A percentile compares a stretch with the other conserved stretches of the same genome.
phyloP scores from a whole-genome alignment of 1,284 basidiomycete genomes.

The Sphagnurus paluster region DNA sequence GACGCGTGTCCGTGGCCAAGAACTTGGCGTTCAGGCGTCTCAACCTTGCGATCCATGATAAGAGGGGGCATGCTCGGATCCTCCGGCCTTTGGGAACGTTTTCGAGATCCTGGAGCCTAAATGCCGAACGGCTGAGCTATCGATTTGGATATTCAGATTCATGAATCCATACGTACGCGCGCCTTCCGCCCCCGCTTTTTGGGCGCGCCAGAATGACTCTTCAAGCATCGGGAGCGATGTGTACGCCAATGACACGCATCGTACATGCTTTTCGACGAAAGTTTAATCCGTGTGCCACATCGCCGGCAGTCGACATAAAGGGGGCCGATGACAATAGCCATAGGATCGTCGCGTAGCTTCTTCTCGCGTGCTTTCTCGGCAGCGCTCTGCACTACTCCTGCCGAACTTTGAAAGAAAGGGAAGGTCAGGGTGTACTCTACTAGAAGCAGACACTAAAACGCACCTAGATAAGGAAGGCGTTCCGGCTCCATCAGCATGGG shows the following conservation, averaged over 20 bases:
- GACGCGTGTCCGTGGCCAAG: conserved; percentile 9
- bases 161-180: conserved; percentile 9
- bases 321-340: conserved; percentile 52
- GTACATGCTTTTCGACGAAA: conserved; percentile 64
- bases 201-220: conserved; percentile 20
- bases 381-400: conserved; percentile 21
- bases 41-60: neutral
- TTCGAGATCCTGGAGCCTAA: neutral
- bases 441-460: neutral
- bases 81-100: neutral
- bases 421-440: neutral
- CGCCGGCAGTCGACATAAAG: conserved; percentile 55
- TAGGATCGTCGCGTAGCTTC: conserved; percentile 47
- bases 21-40: conserved; percentile 1
- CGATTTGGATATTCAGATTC: too few relatives aligned
- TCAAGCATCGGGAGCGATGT: conserved; percentile 58
- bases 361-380: conserved; percentile 44
- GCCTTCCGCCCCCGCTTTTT: conserved; percentile 22
- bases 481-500: conserved; percentile 10
- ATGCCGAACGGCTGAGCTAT: conserved; percentile 1
- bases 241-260: conserved; percentile 69
- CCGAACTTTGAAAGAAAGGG: conserved; percentile 12
- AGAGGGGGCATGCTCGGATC: neutral
- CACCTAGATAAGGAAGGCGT: conserved; percentile 14
- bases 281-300: conserved; percentile 59